Conservation (phyloP, 192 early-diverging fungal genomes). For the Gorgonomyces haynaldii region DNA sequence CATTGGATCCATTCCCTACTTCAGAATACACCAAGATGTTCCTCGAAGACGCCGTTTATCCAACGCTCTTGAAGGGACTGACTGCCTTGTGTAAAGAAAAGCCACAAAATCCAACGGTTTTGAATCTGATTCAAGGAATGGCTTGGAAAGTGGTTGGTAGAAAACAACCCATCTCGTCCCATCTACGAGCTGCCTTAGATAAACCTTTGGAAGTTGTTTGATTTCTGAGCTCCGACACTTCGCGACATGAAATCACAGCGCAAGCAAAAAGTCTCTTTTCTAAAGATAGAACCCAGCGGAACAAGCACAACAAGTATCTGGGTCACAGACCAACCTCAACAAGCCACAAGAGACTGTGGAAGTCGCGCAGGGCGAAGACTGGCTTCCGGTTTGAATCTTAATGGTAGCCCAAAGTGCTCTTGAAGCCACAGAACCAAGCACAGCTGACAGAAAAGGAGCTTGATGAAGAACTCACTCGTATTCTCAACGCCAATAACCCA, state of each 20-base stretch:
- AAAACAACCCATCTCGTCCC: slow-evolving; percentile 6
- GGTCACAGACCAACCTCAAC: not conserved
- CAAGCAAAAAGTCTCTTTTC: slow-evolving; percentile 9
- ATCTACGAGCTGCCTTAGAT: too few relatives aligned
- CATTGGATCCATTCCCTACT: slow-evolving; percentile 15
- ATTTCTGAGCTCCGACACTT: not conserved
- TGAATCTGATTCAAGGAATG: slow-evolving; percentile 4
- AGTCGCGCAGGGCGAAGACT: slow-evolving; percentile 35
- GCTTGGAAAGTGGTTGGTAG: slow-evolving; percentile 5
- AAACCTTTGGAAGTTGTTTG: not conserved
- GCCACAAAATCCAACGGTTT: slow-evolving; percentile 36
- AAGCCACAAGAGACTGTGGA: slow-evolving; percentile 12
- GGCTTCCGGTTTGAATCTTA: slow-evolving; percentile 34
- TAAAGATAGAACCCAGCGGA: not conserved
- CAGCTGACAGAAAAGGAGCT: slow-evolving; percentile 42
- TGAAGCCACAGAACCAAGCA: slow-evolving; percentile 45
- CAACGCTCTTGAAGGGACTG: slow-evolving; percentile 33
- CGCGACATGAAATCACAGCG: slow-evolving; percentile 11
- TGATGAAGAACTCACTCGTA: slow-evolving; percentile 48
- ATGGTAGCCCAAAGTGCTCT: slow-evolving; percentile 42
- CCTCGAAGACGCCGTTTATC: slow-evolving; percentile 34
- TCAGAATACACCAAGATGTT: slow-evolving; percentile 21
- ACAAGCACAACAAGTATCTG: slow-evolving; percentile 1
- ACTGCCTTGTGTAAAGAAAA: slow-evolving; percentile 43
- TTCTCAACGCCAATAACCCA: slow-evolving; percentile 57